Conservation (phyloP, 1,284 basidiomycete species). For the Leccinum ambiguum region DNA sequence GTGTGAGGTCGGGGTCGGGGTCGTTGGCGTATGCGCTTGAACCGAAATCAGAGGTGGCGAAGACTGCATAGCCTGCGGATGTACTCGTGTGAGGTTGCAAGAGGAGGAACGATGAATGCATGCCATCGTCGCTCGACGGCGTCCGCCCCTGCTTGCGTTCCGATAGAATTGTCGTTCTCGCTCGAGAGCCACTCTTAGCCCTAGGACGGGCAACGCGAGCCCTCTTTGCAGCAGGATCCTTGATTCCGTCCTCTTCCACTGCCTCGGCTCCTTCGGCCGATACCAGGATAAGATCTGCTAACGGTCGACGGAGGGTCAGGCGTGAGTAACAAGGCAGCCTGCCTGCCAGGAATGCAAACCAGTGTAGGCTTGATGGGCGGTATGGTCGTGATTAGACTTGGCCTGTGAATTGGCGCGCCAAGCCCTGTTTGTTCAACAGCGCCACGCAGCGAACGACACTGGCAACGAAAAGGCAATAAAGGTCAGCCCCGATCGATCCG, state of each 20-base stretch:
- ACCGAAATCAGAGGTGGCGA: slow-evolving; percentile 72
- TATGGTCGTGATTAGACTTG: slow-evolving; percentile 8
- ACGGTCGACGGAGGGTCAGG: slow-evolving; percentile 15
- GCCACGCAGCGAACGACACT: no score
- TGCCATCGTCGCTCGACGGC: slow-evolving; percentile 21
- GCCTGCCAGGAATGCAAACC: not conserved
- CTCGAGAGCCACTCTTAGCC: slow-evolving; percentile 26
- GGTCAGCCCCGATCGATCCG: no score
- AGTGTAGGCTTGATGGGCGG: slow-evolving; percentile 9
- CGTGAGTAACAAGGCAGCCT: slow-evolving; percentile 21
- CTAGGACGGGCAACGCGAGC: slow-evolving; percentile 23
- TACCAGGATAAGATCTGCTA: slow-evolving; percentile 10
- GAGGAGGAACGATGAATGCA: slow-evolving; percentile 14
- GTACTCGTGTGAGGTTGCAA: not conserved
- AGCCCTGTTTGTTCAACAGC: no score
- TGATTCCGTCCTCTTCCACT: slow-evolving; percentile 18
- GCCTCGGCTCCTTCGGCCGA: slow-evolving; percentile 18
- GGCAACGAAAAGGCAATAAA: no score
- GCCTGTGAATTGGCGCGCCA: not conserved
- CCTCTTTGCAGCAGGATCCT: slow-evolving; percentile 23
- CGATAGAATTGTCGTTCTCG: slow-evolving; percentile 12
- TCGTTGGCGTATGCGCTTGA: slow-evolving; percentile 89
- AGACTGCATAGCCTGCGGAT: slow-evolving; percentile 59
- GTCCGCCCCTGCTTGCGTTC: not conserved
- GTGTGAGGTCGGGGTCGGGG: slow-evolving; percentile 35